Evolutionary conservation across 2,329 filamentous ascomycete species (phyloP), one percentile per base, ranked within the genome.

Genomic region (Nigrospora oryzae): DNA sequence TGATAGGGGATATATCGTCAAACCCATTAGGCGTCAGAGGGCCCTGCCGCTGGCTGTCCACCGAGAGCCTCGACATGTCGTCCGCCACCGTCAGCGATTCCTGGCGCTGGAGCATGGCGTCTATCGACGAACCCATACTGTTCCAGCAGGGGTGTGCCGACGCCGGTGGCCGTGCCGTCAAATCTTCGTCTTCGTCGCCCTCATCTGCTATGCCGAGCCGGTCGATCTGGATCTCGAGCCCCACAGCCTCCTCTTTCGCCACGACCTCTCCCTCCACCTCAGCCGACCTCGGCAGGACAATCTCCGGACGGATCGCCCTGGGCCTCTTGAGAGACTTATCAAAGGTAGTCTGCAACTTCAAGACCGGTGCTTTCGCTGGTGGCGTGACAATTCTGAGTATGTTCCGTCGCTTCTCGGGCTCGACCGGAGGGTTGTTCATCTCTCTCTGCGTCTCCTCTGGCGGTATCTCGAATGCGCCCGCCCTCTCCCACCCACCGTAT

Each of bases 1-100:
- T 83, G 19, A 76, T 71, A 6, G 79, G 79, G 41, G 77, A 81
- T 45, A 83, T 77, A 54, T 83, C 79, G 16, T 79, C 77, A 50
- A 75, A 78, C 8, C 65, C 71, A 50, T 81, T 79, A 1, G 77
- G 79, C 46, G 79, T 82, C 61, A 65, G 59, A 1, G 77, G 73
- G 0, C 74, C 76, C 16, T 70, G 50, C 40, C 47, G 56, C 44
- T 59, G 55, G 41, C 50, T 45, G 28, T 51, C 37, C 42, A 50
- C 40, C 40, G 43, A 34, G 42, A 30, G 46, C 36, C 43, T 46
- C 37, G 43, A 47, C 40, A 36, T 48, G 46, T 36, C 38, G 40
- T 30, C 40, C 31, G 40, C 23, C 31, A 31, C 38, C n/a, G 40
- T 36, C 2, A 35, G 39, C 33, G 53, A 47, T 36, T 45, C 50